A percentile compares a stretch with the other conserved stretches of the same genome.
These are phyloP conservation scores for Clonostachys rhizophaga DNA, from an alignment of 2,329 filamentous ascomycete genomes.

Conservation along the genomic window DNA sequence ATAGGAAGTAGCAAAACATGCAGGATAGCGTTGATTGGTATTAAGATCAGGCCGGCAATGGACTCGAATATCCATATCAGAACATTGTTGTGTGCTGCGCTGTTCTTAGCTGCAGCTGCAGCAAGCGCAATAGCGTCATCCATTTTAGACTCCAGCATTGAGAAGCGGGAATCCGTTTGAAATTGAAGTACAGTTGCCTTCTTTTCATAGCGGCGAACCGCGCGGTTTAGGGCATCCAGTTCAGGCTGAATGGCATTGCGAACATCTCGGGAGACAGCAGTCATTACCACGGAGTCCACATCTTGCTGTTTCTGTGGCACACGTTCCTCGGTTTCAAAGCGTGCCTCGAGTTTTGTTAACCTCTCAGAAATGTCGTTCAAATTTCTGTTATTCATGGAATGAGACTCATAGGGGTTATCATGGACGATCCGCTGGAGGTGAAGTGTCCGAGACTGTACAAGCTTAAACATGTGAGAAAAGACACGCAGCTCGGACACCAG, in stretches of 20 bases:
- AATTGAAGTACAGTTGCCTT: constrained; percentile 70
- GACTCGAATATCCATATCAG: constrained; percentile 30
- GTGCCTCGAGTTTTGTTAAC: constrained; percentile 65
- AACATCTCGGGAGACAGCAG: constrained; percentile 49
- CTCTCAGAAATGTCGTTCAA: constrained; percentile 58
- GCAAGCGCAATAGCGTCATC: constrained; percentile 79
- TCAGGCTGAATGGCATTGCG: constrained; percentile 70
- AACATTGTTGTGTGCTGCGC: constrained; percentile 26
- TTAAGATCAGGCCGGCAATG: constrained; percentile 21
- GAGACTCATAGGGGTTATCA: constrained; percentile 28
- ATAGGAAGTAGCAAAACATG: constrained; percentile 37
- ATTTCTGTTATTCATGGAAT: constrained; percentile 22
- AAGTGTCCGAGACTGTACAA: constrained; percentile 74
- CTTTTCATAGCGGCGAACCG: constrained; percentile 88
- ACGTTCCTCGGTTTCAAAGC: constrained; percentile 20
- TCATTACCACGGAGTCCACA: constrained; percentile 2
- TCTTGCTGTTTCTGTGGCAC: not conserved
- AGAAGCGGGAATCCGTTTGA: constrained; percentile 72
- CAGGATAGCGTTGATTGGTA: constrained; percentile 35
- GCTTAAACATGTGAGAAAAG: constrained; percentile 72
- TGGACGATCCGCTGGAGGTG: constrained; percentile 74
- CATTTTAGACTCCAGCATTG: constrained; percentile 64
- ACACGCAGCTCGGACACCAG: constrained; percentile 83
- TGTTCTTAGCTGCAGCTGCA: constrained; percentile 62
- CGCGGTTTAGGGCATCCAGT: constrained; percentile 81